Percentiles rank a stretch among this genome's conserved stretches.
phyloP scores from a whole-genome alignment of 225 moss, liverwort and hornwort genomes.

The Straminergon stramineum region DNA sequence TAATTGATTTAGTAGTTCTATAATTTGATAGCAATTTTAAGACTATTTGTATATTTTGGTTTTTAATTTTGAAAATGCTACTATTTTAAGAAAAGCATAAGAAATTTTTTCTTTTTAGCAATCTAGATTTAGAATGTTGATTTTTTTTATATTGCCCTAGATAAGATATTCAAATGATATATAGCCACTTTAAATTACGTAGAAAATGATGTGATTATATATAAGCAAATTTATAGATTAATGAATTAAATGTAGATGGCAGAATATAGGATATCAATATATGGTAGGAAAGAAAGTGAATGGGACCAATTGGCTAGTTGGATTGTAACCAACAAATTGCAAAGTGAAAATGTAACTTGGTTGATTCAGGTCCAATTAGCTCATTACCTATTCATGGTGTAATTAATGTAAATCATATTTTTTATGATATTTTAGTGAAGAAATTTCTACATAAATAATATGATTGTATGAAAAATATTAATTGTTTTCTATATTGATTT shows the following conservation, averaged over 20 bases:
- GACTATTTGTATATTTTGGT: no score
- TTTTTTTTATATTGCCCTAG: not conserved
- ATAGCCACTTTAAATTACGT: not conserved
- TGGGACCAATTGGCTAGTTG: constrained; percentile 98
- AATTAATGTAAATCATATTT: not conserved
- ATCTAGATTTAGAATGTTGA: not conserved
- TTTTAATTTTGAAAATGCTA: not conserved
- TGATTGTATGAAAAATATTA: not conserved
- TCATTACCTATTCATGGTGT: not conserved
- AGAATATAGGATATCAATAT: constrained; percentile 96
- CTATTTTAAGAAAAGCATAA: fast-evolving
- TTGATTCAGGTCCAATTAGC: constrained; percentile 53
- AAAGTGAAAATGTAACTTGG: constrained; percentile 94
- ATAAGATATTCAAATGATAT: not conserved
- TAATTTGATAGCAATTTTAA: not conserved
- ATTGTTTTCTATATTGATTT: not conserved
- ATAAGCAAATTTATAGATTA: not conserved
- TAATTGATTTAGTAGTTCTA: not conserved
- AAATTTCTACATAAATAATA: no score
- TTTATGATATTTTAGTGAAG: not conserved
- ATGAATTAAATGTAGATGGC: constrained; percentile 52
- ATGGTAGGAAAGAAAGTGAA: constrained; percentile 93
- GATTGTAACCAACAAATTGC: constrained; percentile 83
- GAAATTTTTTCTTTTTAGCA: no score
- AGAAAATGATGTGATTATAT: not conserved